Evolutionary conservation across 306 rosid species (phyloP).

Genomic region (Pyrus communis): DNA sequence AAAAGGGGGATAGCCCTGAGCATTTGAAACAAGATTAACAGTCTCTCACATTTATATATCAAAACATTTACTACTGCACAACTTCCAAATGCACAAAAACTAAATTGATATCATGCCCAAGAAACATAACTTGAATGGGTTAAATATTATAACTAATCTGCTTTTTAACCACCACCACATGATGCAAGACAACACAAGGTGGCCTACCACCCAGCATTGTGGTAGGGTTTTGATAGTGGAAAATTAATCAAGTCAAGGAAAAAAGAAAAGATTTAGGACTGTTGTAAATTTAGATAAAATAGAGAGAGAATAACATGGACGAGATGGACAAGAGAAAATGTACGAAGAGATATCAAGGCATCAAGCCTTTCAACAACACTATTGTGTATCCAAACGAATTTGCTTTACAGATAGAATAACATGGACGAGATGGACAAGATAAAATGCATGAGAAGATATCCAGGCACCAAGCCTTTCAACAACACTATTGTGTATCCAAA

Average conservation of each 20-base stretch:
- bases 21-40: neutral
- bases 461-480: neutral
- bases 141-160: neutral
- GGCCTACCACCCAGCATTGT: neutral
- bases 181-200: neutral
- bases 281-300: neutral
- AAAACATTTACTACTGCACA: neutral
- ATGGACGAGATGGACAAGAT: neutral
- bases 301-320: neutral
- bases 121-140: neutral
- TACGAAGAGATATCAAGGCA: neutral
- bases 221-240: neutral
- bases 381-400: neutral
- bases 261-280: neutral
- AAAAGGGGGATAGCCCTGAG: slow-evolving; percentile 78
- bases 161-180: neutral
- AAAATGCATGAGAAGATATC: neutral
- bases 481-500: neutral
- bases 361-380: neutral
- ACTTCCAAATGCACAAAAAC: neutral
- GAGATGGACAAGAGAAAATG: neutral
- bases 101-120: neutral
- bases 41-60: neutral
- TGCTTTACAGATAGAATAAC: neutral
- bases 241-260: too few relatives aligned